Evolutionary conservation across 768 basidiomycete species (phyloP), one percentile per base, ranked within the genome.

Genomic region (Serpula lacrymans): DNA sequence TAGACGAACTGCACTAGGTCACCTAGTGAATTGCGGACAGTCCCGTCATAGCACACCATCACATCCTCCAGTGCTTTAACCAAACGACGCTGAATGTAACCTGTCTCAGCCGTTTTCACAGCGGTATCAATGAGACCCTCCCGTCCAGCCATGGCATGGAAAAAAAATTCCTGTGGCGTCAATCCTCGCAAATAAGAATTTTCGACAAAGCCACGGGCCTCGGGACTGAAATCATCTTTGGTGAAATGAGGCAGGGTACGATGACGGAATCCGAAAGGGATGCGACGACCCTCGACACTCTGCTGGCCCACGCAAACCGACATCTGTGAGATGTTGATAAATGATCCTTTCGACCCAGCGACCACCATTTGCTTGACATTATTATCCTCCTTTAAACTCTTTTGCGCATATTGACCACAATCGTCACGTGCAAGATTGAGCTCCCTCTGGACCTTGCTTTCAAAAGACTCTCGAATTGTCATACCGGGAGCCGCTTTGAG

Each of bases 311-410:
- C 96, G 72, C 93, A 93, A 42, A 94, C 94, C 13, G 95, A 95
- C 96, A 98, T 98, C 68, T 99, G 96, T 9, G 96, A 98, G 55
- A 99, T 97, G 65, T 99, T 99, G 77, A 98, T 99, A 74, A 92
- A 94, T 0, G 93, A 93, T 65, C 94, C 93, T 67, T 99, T 98
- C 10, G 96, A 96, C 18, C 96, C 96, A 8, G 96, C 94, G 5
- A 95, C 91, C 57, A 98, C 95, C 96, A 99, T 99, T 77, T 98
- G 96, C 75, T 98, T 99, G 71, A 98, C 94, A 54, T 98, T 97
- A 74, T 99, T 98, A 68, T 96, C 94, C 62, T 91, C 90, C 75
- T 98, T 98, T 76, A 98, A 72, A 58, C 85, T 85, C 68, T 92
- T 86, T 68, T 98, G 92, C n/a, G 94, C 95, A 32, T 84, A 88